A percentile compares a stretch with the other conserved stretches of the same genome.
phyloP scores from a whole-genome alignment of 805 yeast species.

The Ogataea pilisensis region DNA sequence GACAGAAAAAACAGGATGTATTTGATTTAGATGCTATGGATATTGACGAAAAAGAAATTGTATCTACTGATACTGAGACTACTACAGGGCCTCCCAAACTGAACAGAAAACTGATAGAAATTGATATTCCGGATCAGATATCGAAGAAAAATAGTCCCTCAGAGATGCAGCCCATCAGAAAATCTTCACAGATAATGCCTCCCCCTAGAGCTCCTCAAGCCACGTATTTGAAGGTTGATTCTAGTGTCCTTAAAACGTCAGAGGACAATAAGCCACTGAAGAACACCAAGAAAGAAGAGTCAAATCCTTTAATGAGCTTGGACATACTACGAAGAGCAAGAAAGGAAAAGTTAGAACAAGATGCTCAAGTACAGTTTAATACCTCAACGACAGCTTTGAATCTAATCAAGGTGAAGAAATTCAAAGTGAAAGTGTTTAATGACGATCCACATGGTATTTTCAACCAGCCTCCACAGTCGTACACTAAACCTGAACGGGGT shows the following conservation, averaged over 20 bases:
- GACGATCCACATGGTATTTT: not conserved
- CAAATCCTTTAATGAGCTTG: not conserved
- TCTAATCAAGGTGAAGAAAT: not conserved
- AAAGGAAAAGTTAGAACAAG: not conserved
- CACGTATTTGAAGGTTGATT: not conserved
- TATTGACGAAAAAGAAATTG: not conserved
- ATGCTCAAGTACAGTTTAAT: not conserved
- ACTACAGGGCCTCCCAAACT: not conserved
- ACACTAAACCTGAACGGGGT: conserved; percentile 12
- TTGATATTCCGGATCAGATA: not conserved
- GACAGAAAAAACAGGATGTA: not conserved
- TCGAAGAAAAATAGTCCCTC: not conserved
- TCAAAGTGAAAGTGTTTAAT: not conserved
- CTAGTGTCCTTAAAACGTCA: not conserved
- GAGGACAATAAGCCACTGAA: not conserved
- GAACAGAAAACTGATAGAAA: not conserved
- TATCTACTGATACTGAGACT: not conserved
- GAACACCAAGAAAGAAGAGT: not conserved
- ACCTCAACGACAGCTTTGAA: not conserved
- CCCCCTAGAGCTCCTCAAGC: too few relatives aligned
- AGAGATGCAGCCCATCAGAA: too few relatives aligned
- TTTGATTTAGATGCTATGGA: not conserved
- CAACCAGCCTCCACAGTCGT: not conserved
- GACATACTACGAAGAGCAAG: not conserved
- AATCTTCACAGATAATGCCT: too few relatives aligned